Conservation (phyloP, 1,284 basidiomycete genomes). For the Ceratobasidium sp. region DNA sequence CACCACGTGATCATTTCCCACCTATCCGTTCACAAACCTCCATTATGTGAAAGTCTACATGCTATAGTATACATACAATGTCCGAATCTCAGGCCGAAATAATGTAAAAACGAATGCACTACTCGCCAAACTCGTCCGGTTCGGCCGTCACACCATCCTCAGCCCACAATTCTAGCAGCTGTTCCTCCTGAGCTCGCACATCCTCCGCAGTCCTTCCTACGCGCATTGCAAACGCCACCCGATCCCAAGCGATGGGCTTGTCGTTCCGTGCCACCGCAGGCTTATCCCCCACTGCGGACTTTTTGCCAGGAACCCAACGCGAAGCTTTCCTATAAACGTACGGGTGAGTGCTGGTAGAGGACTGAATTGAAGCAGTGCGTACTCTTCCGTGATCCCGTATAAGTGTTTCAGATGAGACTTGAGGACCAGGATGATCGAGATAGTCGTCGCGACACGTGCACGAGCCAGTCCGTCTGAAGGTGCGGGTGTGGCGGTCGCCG, state of each 20-base stretch:
- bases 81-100: constrained; percentile 20
- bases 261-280: constrained; percentile 75
- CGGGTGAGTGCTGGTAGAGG: constrained; percentile 26
- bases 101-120: constrained; percentile 11
- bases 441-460: constrained; percentile 69
- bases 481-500: constrained; percentile 40
- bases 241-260: constrained; percentile 74
- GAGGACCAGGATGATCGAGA: constrained; percentile 84
- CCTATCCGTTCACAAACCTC: not conserved
- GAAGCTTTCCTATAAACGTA: constrained; percentile 77
- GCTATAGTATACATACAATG: constrained; percentile 19
- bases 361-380: constrained; percentile 54
- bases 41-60: constrained; percentile 11
- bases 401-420: constrained; percentile 84
- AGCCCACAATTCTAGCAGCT: constrained; percentile 85
- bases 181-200: constrained; percentile 65
- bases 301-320: constrained; percentile 87
- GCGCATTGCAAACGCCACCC: constrained; percentile 72
- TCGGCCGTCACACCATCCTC: constrained; percentile 81
- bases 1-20: not conserved
- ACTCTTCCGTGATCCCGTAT: constrained; percentile 91
- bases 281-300: constrained; percentile 85
- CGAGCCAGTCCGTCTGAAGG: constrained; percentile 58
- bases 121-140: constrained; percentile 58
- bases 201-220: constrained; percentile 73